Base-by-base conservation (phyloP, 2,329 filamentous ascomycete species). In the Nannizzia gypsea region DNA sequence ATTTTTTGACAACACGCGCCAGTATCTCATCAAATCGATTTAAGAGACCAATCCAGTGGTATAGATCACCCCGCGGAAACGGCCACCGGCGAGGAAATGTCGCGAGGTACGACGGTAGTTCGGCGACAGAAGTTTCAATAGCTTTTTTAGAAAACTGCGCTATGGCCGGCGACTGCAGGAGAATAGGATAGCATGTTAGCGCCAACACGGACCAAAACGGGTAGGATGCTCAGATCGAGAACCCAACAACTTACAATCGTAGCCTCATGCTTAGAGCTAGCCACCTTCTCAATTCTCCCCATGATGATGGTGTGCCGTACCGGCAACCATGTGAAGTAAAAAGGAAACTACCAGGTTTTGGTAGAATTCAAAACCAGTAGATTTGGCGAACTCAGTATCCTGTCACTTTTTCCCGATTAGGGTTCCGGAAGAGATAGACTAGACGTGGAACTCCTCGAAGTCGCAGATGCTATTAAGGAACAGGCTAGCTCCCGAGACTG, bases 21-120 rank as follows among this genome's bases (percentile, higher is more conserved):
- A 99, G 78, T 64, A 97, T 85, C 68, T 83, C 83, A 74, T 99
- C 93, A 73, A 99, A 97, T 61, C 90, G 86, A 73, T 99, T 95
- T 62, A 99, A 77, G 24, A 96, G 81, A 28, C 89, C 86, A 66
- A 99, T 96, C 95, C 95, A 99, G 78, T 99, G 92, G 72, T 97
- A 97, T 31, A 97, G 79, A 72, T 99, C 93, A 62, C 93, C 95
- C 72, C 92, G 84, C 42, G 92, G 92, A 69, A 97, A 95, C 1
- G 91, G 90, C 93, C 93, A 99, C 81, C 86, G 81, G 64, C 86
- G 85, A 61, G 92, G 90, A 71, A 97, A 97, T 60, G 81, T 83
- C 67, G 81, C 80, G 65, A 99, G 86, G 66, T 87, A 83, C 67
- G 83, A 77, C 66, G 90, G 89, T 65, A 99, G 81, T 71, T 88